These are phyloP conservation scores for Epichloe uncinata DNA, from an alignment of 2,329 filamentous ascomycete species.

Conservation along the genomic window DNA sequence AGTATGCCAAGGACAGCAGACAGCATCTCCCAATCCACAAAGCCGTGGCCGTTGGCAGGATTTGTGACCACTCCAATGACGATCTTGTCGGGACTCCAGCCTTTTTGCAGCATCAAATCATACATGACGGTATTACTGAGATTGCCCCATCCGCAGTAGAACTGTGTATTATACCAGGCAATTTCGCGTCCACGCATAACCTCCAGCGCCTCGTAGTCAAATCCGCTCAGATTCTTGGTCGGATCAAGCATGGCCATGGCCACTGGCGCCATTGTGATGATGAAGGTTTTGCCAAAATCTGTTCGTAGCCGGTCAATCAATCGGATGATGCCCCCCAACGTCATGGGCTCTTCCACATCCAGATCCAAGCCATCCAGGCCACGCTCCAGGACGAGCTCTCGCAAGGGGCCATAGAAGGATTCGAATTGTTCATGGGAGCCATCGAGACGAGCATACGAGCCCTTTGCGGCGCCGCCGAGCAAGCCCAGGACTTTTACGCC, in stretches of 20 bases:
- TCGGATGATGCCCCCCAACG: slow-evolving; percentile 49
- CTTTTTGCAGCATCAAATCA: slow-evolving; percentile 38
- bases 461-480: slow-evolving; percentile 73
- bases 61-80: slow-evolving; percentile 75
- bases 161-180: slow-evolving; percentile 81
- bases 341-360: slow-evolving; percentile 68
- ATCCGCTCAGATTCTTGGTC: slow-evolving; percentile 58
- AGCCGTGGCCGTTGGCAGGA: slow-evolving; percentile 53
- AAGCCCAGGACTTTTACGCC: slow-evolving; percentile 76
- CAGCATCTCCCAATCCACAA: slow-evolving; percentile 34
- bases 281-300: slow-evolving; percentile 57
- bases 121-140: slow-evolving; percentile 33
- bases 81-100: slow-evolving; percentile 61
- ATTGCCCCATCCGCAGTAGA: slow-evolving; percentile 81
- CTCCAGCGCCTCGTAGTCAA: slow-evolving; percentile 67
- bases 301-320: slow-evolving; percentile 53
- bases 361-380: slow-evolving; percentile 59
- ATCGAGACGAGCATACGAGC: slow-evolving; percentile 50
- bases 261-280: slow-evolving; percentile 73
- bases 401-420: slow-evolving; percentile 56
- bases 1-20: slow-evolving; percentile 29
- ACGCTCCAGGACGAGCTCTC: slow-evolving; percentile 47
- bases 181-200: slow-evolving; percentile 51
- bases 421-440: slow-evolving; percentile 51
- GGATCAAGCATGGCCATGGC: slow-evolving; percentile 52